A percentile compares a stretch with the other conserved stretches of the same genome.
phyloP scores from a whole-genome alignment of 202 grass and related monocot species.

The Tripidium arundinaceum region DNA sequence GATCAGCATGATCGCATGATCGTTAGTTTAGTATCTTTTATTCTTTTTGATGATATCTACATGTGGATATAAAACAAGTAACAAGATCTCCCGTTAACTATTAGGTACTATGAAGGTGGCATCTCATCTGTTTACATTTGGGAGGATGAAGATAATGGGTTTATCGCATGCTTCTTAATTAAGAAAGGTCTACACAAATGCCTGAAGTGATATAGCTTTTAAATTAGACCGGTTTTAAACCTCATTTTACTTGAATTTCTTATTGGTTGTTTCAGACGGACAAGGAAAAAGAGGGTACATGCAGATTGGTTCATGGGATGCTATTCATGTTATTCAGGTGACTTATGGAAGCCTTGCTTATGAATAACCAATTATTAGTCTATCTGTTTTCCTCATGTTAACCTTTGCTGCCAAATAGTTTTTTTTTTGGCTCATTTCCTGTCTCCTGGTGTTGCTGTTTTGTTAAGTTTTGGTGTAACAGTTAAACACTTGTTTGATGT shows the following conservation, averaged over 20 bases:
- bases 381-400: no score
- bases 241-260: slow-evolving; percentile 20
- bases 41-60: no score
- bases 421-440: no score
- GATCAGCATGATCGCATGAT: slow-evolving; percentile 11
- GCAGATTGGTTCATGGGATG: slow-evolving; percentile 93
- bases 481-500: slow-evolving; percentile 6
- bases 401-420: no score
- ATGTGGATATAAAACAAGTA: slow-evolving; percentile 24
- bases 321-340: no score
- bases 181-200: slow-evolving; percentile 65
- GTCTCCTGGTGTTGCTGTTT: no score
- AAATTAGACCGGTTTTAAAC: background rate
- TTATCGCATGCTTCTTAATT: slow-evolving; percentile 95
- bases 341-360: no score
- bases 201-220: background rate
- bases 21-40: background rate
- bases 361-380: no score
- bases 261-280: slow-evolving; percentile 51
- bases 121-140: slow-evolving; percentile 71
- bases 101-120: slow-evolving; percentile 98
- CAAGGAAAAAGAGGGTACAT: slow-evolving; percentile 74
- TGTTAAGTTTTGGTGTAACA: no score
- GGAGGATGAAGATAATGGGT: slow-evolving; percentile 77
- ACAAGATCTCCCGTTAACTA: slow-evolving; percentile 27